These are phyloP conservation scores for Talaromyces nanjingensis DNA, from an alignment of 495 filamentous ascomycete genomes.

Conservation along the genomic window DNA sequence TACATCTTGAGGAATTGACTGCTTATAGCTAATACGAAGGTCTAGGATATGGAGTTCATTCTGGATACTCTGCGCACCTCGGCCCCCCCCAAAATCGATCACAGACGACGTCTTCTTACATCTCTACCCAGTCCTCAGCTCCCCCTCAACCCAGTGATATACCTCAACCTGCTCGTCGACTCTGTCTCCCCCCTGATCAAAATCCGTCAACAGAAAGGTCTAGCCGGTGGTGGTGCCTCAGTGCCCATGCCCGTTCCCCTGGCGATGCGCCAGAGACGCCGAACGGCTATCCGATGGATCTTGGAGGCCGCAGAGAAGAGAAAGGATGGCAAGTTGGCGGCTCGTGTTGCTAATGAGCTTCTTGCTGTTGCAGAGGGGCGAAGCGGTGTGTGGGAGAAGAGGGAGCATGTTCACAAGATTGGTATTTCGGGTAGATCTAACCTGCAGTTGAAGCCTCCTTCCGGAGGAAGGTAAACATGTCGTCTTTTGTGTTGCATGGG, in stretches of 20 bases:
- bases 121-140: conserved; percentile 66
- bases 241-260: conserved; percentile 80
- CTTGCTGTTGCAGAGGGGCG: conserved; percentile 80
- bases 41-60: conserved; percentile 76
- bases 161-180: conserved; percentile 86
- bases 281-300: conserved; percentile 80
- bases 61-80: conserved; percentile 82
- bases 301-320: conserved; percentile 70
- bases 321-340: conserved; percentile 58
- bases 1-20: neutral
- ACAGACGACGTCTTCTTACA: conserved; percentile 62
- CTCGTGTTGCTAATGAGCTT: conserved; percentile 80
- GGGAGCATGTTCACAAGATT: conserved; percentile 63
- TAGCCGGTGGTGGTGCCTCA: conserved; percentile 77
- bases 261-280: conserved; percentile 61
- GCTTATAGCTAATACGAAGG: neutral
- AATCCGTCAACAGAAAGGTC: conserved; percentile 64
- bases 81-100: conserved; percentile 63
- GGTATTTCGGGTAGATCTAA: conserved; percentile 70
- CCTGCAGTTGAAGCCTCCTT: conserved; percentile 28
- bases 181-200: conserved; percentile 87
- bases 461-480: conserved; percentile 16
- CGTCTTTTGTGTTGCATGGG: neutral
- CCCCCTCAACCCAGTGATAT: conserved; percentile 67
- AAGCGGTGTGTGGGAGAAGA: conserved; percentile 74